These are phyloP conservation scores for Pontederia paniculata DNA, from an alignment of 176 grass and related monocot species.

Conservation along the genomic window DNA sequence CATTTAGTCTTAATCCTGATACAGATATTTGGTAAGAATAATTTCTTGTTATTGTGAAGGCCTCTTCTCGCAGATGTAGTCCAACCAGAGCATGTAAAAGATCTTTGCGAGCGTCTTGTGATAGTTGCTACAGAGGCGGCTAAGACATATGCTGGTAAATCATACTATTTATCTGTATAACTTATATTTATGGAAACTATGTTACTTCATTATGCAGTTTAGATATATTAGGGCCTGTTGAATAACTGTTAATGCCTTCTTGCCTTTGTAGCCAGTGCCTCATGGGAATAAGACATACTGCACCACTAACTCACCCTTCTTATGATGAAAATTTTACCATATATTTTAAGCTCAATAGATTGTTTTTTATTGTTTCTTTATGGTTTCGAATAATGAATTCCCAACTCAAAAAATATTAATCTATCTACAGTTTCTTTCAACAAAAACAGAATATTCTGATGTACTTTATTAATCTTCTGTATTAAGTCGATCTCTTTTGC, in stretches of 20 bases:
- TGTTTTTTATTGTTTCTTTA: too few species aligned
- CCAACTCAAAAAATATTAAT: too few species aligned
- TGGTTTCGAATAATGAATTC: too few species aligned
- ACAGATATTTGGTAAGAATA: slow-evolving; percentile 3
- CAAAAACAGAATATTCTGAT: too few species aligned
- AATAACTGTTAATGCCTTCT: neutral
- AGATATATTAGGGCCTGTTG: neutral
- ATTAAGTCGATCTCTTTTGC: too few species aligned
- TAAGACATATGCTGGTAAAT: slow-evolving; percentile 57
- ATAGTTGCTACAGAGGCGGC: slow-evolving; percentile 48
- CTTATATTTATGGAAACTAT: neutral
- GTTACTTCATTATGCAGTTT: neutral
- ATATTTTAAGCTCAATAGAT: too few species aligned
- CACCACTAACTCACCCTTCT: too few species aligned
- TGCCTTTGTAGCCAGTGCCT: too few species aligned
- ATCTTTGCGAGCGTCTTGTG: slow-evolving; percentile 82
- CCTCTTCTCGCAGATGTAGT: slow-evolving; percentile 92
- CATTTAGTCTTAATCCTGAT: neutral
- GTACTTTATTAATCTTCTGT: too few species aligned
- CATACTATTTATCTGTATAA: slow-evolving; percentile 5
- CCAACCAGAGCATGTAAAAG: slow-evolving; percentile 65
- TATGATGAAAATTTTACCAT: too few species aligned
- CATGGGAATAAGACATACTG: neutral
- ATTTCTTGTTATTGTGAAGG: slow-evolving; percentile 30
- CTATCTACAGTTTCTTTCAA: too few species aligned